Evolutionary conservation across 78 protist species (phyloP), one percentile per base, ranked within the genome.

Genomic region (Bodo saltans): DNA sequence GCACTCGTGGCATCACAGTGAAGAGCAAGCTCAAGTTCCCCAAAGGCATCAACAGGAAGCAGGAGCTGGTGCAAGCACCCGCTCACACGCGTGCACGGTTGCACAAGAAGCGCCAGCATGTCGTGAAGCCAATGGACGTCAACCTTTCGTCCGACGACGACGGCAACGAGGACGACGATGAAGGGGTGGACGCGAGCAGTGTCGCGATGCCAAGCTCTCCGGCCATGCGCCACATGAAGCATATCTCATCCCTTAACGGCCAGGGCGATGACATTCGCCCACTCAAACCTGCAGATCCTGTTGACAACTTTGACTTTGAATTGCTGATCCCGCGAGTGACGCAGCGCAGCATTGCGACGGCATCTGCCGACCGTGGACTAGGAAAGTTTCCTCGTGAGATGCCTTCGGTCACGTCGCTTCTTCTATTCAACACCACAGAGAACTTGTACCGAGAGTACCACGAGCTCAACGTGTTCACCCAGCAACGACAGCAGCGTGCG

Each of bases 341-440:
- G 60, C 60, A 47, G 60, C 60, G 60, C 60, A 23, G n/a, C 60
- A n/a, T n/a, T n/a, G n/a, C n/a, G n/a, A 47, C 8, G n/a, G 60
- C 60, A 8, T 8, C 60, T 8, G 8, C 17, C n/a, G n/a, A 47
- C 8, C 60, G 60, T 47, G 73, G 73, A 8, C 73, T 70, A 4
- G 73, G 73, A 12, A 3, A 32, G 34, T 27, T 70, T 27, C 73
- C 73, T 23, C 37, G 25, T 12, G 41, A 12, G 41, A 33, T 70
- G 73, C 73, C 73, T 23, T 70, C 73, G 26, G 12, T 70, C 41
- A 29, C 73, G 41, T 70, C 73, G 30, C 73, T 70, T 17, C 34
- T 70, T 23, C 73, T 70, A 27, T 70, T 70, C 73, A 70, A 70
- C 34, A 33, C 73, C 26, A 4, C 4, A 27, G 73, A 70, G 34